Evolutionary conservation across 257 asterid genomes (phyloP).

Genomic region (Apocynum venetum): DNA sequence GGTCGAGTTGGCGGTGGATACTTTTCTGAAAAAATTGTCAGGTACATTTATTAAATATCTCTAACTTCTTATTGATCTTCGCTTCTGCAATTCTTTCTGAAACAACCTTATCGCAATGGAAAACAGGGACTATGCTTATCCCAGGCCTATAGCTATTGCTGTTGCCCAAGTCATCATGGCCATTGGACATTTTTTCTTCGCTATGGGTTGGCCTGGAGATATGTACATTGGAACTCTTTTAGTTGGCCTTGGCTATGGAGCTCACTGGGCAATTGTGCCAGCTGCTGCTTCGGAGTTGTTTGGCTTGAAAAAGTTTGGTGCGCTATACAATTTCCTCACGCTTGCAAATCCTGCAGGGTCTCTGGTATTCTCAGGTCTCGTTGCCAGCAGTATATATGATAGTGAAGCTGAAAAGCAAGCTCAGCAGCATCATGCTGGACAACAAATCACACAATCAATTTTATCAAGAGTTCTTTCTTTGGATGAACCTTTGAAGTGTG

Average conservation of each 20-base stretch:
- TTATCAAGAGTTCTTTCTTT: slow-evolving; percentile 34
- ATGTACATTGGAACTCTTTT: slow-evolving; percentile 86
- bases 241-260: slow-evolving; percentile 93
- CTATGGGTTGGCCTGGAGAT: slow-evolving; percentile 92
- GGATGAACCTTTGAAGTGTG: slow-evolving; percentile 62
- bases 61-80: not conserved
- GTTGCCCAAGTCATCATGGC: slow-evolving; percentile 78
- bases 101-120: slow-evolving; percentile 12
- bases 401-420: slow-evolving; percentile 58
- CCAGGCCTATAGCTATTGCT: slow-evolving; percentile 77
- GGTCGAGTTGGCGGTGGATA: slow-evolving; percentile 58
- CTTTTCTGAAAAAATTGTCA: slow-evolving; percentile 49
- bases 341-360: slow-evolving; percentile 53
- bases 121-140: slow-evolving; percentile 77
- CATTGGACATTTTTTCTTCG: slow-evolving; percentile 73
- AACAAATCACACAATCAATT: slow-evolving; percentile 28
- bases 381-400: slow-evolving; percentile 49
- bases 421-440: slow-evolving; percentile 27
- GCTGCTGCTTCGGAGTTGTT: slow-evolving; percentile 89
- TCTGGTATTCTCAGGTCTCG: slow-evolving; percentile 42
- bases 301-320: slow-evolving; percentile 82
- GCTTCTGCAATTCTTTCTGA: slow-evolving; percentile 7
- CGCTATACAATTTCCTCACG: slow-evolving; percentile 49
- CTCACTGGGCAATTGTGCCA: slow-evolving; percentile 96
- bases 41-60: slow-evolving; percentile 15